Conservation (phyloP, 306 rosid genomes). For the Astragalus glycyphyllos region DNA sequence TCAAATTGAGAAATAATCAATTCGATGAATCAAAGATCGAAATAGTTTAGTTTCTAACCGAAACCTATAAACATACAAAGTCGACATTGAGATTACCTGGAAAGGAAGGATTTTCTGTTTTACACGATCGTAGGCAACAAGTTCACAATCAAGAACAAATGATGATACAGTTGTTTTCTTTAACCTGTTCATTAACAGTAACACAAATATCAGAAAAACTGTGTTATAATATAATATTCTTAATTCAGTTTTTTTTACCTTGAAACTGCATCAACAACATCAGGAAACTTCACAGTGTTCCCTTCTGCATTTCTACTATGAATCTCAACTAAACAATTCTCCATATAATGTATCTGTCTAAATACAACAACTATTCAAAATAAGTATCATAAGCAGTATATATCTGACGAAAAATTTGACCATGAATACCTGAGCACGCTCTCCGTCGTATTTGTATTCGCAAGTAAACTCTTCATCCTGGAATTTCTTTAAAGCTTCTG, state of each 20-base stretch:
- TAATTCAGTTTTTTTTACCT: conserved; percentile 50
- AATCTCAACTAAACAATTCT: conserved; percentile 73
- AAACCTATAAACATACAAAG: neutral
- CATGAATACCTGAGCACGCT: conserved; percentile 85
- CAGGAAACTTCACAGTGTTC: conserved; percentile 86
- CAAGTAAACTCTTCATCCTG: conserved; percentile 79
- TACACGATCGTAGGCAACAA: conserved; percentile 82
- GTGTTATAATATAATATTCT: neutral
- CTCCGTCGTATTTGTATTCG: conserved; percentile 91
- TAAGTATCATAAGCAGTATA: neutral
- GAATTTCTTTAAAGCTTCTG: conserved; percentile 75
- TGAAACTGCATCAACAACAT: conserved; percentile 68
- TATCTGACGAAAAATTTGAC: neutral
- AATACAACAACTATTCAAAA: conserved; percentile 36
- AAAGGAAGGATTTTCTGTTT: conserved; percentile 70
- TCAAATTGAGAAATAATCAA: too few relatives aligned
- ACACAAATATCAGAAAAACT: conserved; percentile 42
- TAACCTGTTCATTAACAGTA: conserved; percentile 57
- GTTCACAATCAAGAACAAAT: conserved; percentile 86
- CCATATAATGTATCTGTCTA: conserved; percentile 84
- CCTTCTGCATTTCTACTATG: conserved; percentile 90
- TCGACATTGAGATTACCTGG: conserved; percentile 60
- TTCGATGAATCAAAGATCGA: too few relatives aligned
- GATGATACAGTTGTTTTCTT: conserved; percentile 73
- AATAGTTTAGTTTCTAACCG: too few relatives aligned